Evolutionary conservation across 495 filamentous ascomycete genomes (phyloP).

Genomic region (Trypethelium eluteriae): DNA sequence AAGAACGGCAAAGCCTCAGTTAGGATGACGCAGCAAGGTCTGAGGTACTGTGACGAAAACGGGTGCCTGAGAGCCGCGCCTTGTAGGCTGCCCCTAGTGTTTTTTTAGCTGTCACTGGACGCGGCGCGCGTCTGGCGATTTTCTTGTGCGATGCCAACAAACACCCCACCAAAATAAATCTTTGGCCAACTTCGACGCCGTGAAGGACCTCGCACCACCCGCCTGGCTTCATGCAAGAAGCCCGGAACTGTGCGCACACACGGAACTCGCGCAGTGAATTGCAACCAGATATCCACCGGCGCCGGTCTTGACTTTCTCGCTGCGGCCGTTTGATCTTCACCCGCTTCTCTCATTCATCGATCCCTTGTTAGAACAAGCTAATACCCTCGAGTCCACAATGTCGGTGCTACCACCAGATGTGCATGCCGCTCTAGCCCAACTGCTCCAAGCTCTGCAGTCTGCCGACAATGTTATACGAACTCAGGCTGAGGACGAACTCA

Average conservation of each 20-base stretch:
- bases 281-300: not conserved
- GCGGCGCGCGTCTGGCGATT: constrained; percentile 10
- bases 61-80: not conserved
- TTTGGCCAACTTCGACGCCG: not conserved
- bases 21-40: too few relatives aligned
- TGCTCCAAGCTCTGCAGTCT: constrained; percentile 80
- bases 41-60: not conserved
- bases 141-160: constrained; percentile 9
- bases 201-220: not conserved
- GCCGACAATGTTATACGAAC: constrained; percentile 77
- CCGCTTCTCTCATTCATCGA: not conserved
- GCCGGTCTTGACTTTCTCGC: not conserved
- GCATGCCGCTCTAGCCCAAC: constrained; percentile 71
- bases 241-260: not conserved
- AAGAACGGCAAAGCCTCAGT: too few relatives aligned
- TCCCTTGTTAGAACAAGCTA: too few relatives aligned
- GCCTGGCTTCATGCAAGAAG: not conserved
- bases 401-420: constrained; percentile 75
- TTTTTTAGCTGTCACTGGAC: not conserved
- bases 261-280: not conserved
- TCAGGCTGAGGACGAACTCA: constrained; percentile 81
- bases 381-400: constrained; percentile 44
- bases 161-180: constrained; percentile 10
- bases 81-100: not conserved
- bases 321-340: not conserved